Evolutionary conservation across 345 rosid species (phyloP).

Genomic region (Citropsis articulata): DNA sequence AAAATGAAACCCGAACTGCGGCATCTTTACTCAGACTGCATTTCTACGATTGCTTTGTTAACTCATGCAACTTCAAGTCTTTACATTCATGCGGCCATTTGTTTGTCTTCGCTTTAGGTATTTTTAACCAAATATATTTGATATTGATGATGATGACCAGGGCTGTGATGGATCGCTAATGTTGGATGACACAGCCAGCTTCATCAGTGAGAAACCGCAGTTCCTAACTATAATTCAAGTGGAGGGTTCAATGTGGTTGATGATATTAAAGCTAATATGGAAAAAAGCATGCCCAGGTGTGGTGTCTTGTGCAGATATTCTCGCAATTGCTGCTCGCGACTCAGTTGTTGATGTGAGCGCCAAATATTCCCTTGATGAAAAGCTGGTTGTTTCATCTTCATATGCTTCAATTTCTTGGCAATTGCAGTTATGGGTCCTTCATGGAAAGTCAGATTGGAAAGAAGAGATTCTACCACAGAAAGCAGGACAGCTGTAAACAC

Average conservation of each 20-base stretch:
- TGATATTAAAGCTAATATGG: conserved; percentile 41
- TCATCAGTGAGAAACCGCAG: conserved; percentile 52
- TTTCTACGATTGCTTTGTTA: conserved; percentile 54
- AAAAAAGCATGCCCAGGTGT: conserved; percentile 45
- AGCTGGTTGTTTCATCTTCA: neutral
- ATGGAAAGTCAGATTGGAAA: conserved; percentile 44
- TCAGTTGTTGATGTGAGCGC: conserved; percentile 23
- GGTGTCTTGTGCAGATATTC: neutral
- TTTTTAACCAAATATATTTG: neutral
- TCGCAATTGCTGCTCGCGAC: neutral
- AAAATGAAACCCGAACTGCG: conserved; percentile 29
- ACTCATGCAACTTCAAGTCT: conserved; percentile 14
- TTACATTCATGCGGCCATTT: too few species aligned
- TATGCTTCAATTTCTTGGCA: neutral
- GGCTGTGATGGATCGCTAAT: conserved; percentile 61
- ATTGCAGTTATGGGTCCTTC: conserved; percentile 48
- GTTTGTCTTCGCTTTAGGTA: neutral
- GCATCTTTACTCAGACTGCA: conserved; percentile 44
- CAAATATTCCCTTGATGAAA: too few species aligned
- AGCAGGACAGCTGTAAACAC: conserved; percentile 30
- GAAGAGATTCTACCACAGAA: conserved; percentile 46
- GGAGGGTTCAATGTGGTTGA: conserved; percentile 49
- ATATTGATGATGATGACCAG: conserved; percentile 13
- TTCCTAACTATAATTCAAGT: conserved; percentile 37
- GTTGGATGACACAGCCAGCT: conserved; percentile 42